Conservation (phyloP, 441 rosid species). For the Hura crepitans region DNA sequence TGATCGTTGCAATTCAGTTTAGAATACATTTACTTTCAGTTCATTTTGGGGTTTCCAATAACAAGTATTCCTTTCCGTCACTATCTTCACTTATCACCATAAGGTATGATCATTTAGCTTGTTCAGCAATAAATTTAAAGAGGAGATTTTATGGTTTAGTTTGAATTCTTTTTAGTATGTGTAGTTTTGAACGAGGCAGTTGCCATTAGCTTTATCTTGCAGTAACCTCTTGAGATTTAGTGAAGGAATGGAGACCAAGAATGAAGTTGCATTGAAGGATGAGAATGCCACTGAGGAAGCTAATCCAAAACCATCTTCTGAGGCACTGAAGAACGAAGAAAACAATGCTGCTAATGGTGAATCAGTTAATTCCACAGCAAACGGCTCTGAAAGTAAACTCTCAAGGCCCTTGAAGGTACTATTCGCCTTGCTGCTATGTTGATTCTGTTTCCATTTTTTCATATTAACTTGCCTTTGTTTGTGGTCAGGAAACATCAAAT, state of each 20-base stretch:
- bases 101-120: neutral
- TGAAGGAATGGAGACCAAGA: slow-evolving; percentile 54
- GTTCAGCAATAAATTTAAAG: neutral
- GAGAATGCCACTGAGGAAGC: slow-evolving; percentile 28
- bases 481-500: slow-evolving; percentile 38
- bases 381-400: slow-evolving; percentile 35
- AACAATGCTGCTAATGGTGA: slow-evolving; percentile 24
- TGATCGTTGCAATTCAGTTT: neutral
- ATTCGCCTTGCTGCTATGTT: slow-evolving; percentile 18
- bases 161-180: no score
- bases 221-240: slow-evolving; percentile 18
- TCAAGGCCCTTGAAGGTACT: slow-evolving; percentile 43
- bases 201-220: slow-evolving; percentile 33
- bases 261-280: slow-evolving; percentile 33
- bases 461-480: neutral
- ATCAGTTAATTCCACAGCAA: slow-evolving; percentile 27
- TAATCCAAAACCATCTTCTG: slow-evolving; percentile 27
- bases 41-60: no score
- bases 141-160: no score
- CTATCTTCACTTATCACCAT: neutral
- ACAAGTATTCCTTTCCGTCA: neutral
- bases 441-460: slow-evolving; percentile 11
- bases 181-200: no score
- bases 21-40: slow-evolving; percentile 2
- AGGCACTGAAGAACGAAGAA: slow-evolving; percentile 29